Evolutionary conservation across 352 stramenopile genomes (phyloP).

Genomic region (Globisporangium sylvaticum): DNA sequence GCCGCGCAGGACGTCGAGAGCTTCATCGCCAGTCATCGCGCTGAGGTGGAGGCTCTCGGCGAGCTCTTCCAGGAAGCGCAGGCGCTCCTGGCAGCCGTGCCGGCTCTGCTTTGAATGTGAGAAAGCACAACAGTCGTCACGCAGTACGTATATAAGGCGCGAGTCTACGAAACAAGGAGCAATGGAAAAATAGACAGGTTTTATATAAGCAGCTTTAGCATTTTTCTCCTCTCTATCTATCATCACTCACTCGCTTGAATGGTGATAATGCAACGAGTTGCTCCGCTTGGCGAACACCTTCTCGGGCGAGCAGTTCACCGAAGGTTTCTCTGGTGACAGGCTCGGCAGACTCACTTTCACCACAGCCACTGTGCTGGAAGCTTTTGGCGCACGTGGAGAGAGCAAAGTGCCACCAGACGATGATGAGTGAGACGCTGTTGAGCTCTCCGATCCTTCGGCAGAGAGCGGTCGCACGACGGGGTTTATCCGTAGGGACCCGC

Average conservation of each 20-base stretch:
- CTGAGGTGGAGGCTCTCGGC: constrained; percentile 30
- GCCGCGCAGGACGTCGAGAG: constrained; percentile 45
- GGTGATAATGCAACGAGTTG: constrained; percentile 4
- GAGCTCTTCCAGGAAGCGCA: constrained; percentile 43
- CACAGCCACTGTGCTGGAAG: background rate
- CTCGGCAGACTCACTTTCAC: constrained; percentile 48
- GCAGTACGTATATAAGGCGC: background rate
- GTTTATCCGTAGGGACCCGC: background rate
- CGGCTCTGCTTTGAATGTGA: constrained; percentile 21
- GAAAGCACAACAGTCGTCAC: background rate
- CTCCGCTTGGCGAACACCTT: constrained; percentile 27
- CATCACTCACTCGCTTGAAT: constrained; percentile 2
- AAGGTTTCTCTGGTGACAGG: constrained; percentile 52
- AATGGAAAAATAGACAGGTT: constrained; percentile 3
- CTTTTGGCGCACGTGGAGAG: constrained; percentile 2
- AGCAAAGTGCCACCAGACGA: background rate
- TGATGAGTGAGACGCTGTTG: background rate
- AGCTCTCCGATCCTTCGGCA: constrained; percentile 1
- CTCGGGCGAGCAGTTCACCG: constrained; percentile 33
- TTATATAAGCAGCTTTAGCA: background rate
- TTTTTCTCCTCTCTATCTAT: background rate
- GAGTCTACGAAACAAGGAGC: background rate
- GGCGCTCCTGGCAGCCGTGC: constrained; percentile 38
- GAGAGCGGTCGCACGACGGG: constrained; percentile 14
- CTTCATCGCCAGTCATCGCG: constrained; percentile 40